Percentiles rank a stretch among this genome's conserved stretches.
phyloP scores from a whole-genome alignment of 345 rosid species.

The Boechera retrofracta region DNA sequence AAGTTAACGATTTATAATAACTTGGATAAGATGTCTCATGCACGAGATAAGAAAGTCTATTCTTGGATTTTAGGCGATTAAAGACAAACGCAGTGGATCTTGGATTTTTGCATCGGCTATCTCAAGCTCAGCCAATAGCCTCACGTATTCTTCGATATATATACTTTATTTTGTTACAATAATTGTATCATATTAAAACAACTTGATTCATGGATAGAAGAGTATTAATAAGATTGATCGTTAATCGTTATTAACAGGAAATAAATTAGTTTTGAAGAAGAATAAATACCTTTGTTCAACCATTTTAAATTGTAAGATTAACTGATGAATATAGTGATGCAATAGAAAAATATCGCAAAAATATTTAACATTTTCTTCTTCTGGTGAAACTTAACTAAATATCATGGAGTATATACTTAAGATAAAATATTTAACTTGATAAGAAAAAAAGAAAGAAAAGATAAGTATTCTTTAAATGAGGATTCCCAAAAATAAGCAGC shows the following conservation, averaged over 20 bases:
- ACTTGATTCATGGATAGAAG: background rate
- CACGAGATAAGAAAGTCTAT: conserved; percentile 32
- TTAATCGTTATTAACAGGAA: background rate
- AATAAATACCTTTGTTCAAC: background rate
- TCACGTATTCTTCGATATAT: conserved; percentile 1
- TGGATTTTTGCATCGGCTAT: conserved; percentile 11
- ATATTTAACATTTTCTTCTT: background rate
- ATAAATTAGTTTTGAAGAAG: background rate
- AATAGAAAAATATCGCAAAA: background rate
- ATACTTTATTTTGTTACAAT: conserved; percentile 8
- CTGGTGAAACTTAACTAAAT: background rate
- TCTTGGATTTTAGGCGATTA: conserved; percentile 21
- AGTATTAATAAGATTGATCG: background rate
- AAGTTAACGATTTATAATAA: conserved; percentile 8
- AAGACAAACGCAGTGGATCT: conserved; percentile 19
- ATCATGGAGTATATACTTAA: conserved; percentile 5
- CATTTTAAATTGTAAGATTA: background rate
- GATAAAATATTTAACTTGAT: conserved; percentile 4
- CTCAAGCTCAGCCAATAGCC: conserved; percentile 19
- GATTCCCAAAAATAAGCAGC: conserved; percentile 25
- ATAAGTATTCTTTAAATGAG: background rate
- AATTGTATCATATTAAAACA: background rate
- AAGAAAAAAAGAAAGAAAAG: background rate
- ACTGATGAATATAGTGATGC: background rate
- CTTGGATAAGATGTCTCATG: conserved; percentile 36